Conservation (phyloP, 2,329 filamentous ascomycete genomes). For the Plenodomus lindquistii region DNA sequence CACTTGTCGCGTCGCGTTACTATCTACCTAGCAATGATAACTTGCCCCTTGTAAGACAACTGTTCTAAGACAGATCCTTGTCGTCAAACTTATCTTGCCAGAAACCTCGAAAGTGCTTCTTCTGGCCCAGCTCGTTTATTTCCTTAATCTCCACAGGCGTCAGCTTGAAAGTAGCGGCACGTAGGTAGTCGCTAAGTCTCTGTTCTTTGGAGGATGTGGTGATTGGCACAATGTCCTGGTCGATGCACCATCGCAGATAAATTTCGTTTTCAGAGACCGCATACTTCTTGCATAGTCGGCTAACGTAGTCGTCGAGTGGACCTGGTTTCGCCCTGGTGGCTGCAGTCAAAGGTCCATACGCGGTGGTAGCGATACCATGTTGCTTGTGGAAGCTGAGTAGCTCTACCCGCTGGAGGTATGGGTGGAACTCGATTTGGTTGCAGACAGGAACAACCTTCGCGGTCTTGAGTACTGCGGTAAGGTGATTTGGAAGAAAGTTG, state of each 20-base stretch:
- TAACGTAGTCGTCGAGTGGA: constrained; percentile 58
- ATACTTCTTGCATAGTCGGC: constrained; percentile 62
- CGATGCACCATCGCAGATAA: constrained; percentile 62
- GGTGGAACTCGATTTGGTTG: constrained; percentile 73
- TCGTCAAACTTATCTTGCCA: constrained; percentile 59
- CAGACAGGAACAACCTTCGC: constrained; percentile 62
- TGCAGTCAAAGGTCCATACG: constrained; percentile 54
- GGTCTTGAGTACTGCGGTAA: constrained; percentile 58
- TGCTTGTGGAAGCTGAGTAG: constrained; percentile 59
- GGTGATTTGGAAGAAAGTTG: constrained; percentile 59
- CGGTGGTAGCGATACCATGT: constrained; percentile 53
- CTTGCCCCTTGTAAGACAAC: background rate
- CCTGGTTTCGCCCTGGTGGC: constrained; percentile 59
- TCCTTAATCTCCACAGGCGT: constrained; percentile 60
- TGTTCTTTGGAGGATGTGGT: constrained; percentile 66
- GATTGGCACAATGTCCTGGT: constrained; percentile 62
- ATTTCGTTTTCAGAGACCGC: constrained; percentile 62
- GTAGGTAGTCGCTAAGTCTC: constrained; percentile 61
- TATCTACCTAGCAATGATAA: too few species aligned
- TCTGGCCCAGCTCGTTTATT: constrained; percentile 54
- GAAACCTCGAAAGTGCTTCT: constrained; percentile 66
- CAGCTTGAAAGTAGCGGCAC: constrained; percentile 60
- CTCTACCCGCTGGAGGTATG: constrained; percentile 65
- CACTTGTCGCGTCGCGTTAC: too few species aligned
- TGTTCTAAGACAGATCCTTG: constrained; percentile 54